phyloP scores from a whole-genome alignment of 2,329 filamentous ascomycete species.

The Fusarium anthophilum region DNA sequence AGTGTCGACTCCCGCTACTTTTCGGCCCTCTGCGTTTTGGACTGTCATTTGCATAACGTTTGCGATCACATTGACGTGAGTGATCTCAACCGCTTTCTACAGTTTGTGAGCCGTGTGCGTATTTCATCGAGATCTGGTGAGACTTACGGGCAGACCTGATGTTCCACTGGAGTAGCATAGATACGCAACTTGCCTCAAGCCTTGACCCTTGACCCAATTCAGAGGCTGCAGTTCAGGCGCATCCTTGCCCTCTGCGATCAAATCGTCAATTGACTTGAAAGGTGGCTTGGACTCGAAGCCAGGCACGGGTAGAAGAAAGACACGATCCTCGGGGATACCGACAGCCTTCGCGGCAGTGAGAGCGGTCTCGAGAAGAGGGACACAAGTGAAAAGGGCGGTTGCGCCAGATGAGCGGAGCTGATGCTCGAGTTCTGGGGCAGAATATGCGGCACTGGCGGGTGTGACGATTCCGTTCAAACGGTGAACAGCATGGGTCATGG shows the following conservation, averaged over 20 bases:
- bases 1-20: constrained; percentile 48
- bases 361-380: constrained; percentile 71
- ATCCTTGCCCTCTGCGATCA: constrained; percentile 68
- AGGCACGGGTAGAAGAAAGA: constrained; percentile 77
- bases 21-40: constrained; percentile 53
- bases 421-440: constrained; percentile 73
- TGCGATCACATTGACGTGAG: constrained; percentile 80
- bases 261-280: constrained; percentile 72
- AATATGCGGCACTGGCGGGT: constrained; percentile 80
- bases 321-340: constrained; percentile 69
- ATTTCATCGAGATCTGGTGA: too few species aligned
- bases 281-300: constrained; percentile 59
- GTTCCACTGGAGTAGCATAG: constrained; percentile 85
- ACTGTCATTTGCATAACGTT: constrained; percentile 72
- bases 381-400: constrained; percentile 76
- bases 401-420: constrained; percentile 76
- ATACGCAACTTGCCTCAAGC: constrained; percentile 74
- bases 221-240: constrained; percentile 64
- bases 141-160: constrained; percentile 75
- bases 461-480: constrained; percentile 77
- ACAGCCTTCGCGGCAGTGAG: constrained; percentile 70
- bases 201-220: constrained; percentile 71
- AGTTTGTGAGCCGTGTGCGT: not conserved
- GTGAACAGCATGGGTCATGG: constrained; percentile 78
- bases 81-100: constrained; percentile 86